Conservation (phyloP, 2,329 filamentous ascomycete genomes). For the Blastomyces emzantsi region DNA sequence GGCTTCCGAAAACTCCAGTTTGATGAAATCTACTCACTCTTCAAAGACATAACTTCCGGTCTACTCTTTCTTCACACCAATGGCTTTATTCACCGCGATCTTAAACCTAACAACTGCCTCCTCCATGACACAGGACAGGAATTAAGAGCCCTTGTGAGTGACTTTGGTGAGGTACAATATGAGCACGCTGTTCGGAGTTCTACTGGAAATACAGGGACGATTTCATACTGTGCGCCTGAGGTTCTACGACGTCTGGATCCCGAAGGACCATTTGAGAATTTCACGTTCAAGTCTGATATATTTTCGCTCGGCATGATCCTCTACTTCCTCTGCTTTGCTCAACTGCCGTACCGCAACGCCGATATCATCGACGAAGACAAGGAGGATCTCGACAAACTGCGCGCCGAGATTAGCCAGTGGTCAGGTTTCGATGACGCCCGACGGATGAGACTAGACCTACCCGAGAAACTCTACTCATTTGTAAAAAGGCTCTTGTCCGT, state of each 20-base stretch:
- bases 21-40: slow-evolving; percentile 94
- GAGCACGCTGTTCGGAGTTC: slow-evolving; percentile 75
- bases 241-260: slow-evolving; percentile 60
- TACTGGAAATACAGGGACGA: slow-evolving; percentile 88
- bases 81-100: slow-evolving; percentile 90
- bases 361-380: slow-evolving; percentile 83
- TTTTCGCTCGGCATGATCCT: slow-evolving; percentile 98
- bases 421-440: slow-evolving; percentile 73
- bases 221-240: slow-evolving; percentile 95
- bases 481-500: slow-evolving; percentile 72
- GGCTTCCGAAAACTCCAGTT: slow-evolving; percentile 55
- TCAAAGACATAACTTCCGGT: slow-evolving; percentile 88
- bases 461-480: slow-evolving; percentile 74
- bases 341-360: slow-evolving; percentile 74
- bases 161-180: slow-evolving; percentile 93
- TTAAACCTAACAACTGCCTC: slow-evolving; percentile 94
- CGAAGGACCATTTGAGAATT: slow-evolving; percentile 73
- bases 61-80: slow-evolving; percentile 81
- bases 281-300: slow-evolving; percentile 95
- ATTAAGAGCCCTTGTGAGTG: slow-evolving; percentile 78
- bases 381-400: slow-evolving; percentile 77
- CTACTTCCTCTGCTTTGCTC: slow-evolving; percentile 93
- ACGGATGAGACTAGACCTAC: slow-evolving; percentile 68
- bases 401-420: slow-evolving; percentile 81
- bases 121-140: slow-evolving; percentile 66